Evolutionary conservation across 2,329 filamentous ascomycete species (phyloP).

Genomic region (Orbilia blumenaviensis): DNA sequence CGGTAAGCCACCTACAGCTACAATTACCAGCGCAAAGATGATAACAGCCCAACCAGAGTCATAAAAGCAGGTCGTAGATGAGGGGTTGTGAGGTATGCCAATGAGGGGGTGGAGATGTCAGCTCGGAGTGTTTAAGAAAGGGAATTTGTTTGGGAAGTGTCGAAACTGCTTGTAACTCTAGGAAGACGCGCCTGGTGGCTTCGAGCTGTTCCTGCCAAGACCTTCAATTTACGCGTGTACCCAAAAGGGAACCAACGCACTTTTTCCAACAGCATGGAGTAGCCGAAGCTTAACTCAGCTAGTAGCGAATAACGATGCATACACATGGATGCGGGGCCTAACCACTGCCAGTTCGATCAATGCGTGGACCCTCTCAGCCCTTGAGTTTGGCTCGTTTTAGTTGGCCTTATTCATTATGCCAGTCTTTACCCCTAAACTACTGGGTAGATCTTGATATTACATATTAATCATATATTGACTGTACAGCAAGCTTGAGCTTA

Average conservation of each 20-base stretch:
- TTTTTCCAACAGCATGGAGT: constrained; percentile 22
- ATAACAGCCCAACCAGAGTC: not conserved
- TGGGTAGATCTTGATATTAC: no score
- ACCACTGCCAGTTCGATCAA: no score
- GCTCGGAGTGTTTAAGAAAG: not conserved
- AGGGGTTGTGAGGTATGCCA: not conserved
- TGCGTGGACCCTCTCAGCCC: no score
- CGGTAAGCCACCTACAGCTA: constrained; percentile 11
- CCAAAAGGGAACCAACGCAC: constrained; percentile 20
- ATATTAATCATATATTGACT: no score
- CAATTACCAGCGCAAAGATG: not conserved
- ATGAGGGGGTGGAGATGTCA: not conserved
- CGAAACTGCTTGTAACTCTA: constrained; percentile 10
- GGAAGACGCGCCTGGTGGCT: constrained; percentile 37
- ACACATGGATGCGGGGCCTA: no score
- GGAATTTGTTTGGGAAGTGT: constrained; percentile 34
- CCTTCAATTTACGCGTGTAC: constrained; percentile 37
- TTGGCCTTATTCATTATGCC: no score
- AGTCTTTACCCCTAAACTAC: no score
- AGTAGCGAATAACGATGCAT: no score
- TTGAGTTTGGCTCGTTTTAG: no score
- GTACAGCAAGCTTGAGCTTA: no score
- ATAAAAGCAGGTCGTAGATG: not conserved
- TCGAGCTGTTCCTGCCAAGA: constrained; percentile 43
- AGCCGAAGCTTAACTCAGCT: no score